phyloP scores from a whole-genome alignment of 345 rosid genomes.

The Limnanthes douglasii region DNA sequence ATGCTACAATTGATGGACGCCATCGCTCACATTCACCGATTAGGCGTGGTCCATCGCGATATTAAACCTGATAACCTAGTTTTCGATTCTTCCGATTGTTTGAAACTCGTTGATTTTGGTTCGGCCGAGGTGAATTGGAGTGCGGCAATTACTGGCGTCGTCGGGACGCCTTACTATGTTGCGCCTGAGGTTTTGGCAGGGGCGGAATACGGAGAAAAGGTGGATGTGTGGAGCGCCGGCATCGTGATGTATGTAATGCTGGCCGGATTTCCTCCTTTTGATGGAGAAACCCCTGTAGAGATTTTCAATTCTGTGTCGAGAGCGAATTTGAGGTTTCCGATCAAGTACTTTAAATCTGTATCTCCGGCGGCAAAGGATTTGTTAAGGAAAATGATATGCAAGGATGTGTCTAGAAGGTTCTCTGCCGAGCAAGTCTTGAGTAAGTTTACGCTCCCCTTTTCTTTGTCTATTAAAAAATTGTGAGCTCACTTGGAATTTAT shows the following conservation, averaged over 20 bases:
- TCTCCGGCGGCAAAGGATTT: slow-evolving; percentile 38
- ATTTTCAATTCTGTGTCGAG: slow-evolving; percentile 40
- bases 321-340: slow-evolving; percentile 42
- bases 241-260: slow-evolving; percentile 43
- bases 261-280: slow-evolving; percentile 46
- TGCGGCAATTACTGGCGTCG: slow-evolving; percentile 18
- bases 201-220: slow-evolving; percentile 37
- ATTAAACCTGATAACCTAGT: slow-evolving; percentile 49
- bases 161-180: slow-evolving; percentile 59
- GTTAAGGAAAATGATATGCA: slow-evolving; percentile 36
- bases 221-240: slow-evolving; percentile 57
- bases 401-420: slow-evolving; percentile 38
- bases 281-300: slow-evolving; percentile 32
- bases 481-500: too few relatives aligned
- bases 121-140: slow-evolving; percentile 14
- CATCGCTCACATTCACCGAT: slow-evolving; percentile 32
- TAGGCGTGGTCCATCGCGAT: slow-evolving; percentile 45
- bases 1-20: slow-evolving; percentile 27
- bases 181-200: slow-evolving; percentile 52
- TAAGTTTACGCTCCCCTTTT: slow-evolving; percentile 7
- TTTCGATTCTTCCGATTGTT: slow-evolving; percentile 13
- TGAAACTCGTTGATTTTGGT: slow-evolving; percentile 29
- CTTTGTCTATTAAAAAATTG: background rate
- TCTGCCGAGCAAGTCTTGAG: slow-evolving; percentile 47
- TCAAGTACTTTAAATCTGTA: slow-evolving; percentile 19